phyloP scores from a whole-genome alignment of 2,329 filamentous ascomycete species.

The Cryphonectria carpinicola region DNA sequence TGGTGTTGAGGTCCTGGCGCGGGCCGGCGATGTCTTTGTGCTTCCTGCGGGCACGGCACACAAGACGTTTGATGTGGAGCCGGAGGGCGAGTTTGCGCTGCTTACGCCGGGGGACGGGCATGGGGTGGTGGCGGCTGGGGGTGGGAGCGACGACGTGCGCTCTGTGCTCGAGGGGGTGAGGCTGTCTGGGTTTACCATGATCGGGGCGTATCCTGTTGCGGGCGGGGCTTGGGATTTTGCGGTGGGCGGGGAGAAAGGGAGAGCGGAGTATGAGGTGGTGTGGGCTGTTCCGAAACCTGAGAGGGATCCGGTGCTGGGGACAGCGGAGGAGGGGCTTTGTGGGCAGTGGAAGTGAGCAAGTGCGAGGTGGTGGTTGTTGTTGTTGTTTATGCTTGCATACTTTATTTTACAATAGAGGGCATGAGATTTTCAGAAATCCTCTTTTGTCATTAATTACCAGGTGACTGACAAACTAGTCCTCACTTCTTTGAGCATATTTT shows the following conservation, averaged over 20 bases:
- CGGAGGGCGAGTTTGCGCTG: conserved; percentile 42
- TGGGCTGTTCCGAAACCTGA: conserved; percentile 51
- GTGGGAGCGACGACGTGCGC: conserved; percentile 33
- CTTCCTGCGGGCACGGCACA: conserved; percentile 59
- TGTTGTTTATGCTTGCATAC: not conserved
- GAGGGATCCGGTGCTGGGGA: conserved; percentile 53
- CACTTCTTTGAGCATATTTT: not conserved
- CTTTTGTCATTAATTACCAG: not conserved
- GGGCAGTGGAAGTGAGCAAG: conserved; percentile 21
- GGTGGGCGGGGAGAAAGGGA: conserved; percentile 48
- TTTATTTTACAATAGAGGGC: not conserved
- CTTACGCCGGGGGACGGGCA: conserved; percentile 49
- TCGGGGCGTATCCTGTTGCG: conserved; percentile 57
- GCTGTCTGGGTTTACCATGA: conserved; percentile 56
- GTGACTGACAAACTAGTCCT: not conserved
- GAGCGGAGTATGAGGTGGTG: conserved; percentile 46
- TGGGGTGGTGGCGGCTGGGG: conserved; percentile 34
- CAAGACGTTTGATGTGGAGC: conserved; percentile 51
- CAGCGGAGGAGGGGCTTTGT: conserved; percentile 19
- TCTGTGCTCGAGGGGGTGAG: conserved; percentile 41
- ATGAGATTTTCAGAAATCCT: not conserved
- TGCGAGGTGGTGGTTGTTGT: too few relatives aligned
- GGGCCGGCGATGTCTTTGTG: conserved; percentile 61
- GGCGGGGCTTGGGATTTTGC: conserved; percentile 55
- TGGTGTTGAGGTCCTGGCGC: conserved; percentile 52